Evolutionary conservation across 2,329 filamentous ascomycete genomes (phyloP), one percentile per base, ranked within the genome.

Genomic region (Fonsecaea pugnacius): DNA sequence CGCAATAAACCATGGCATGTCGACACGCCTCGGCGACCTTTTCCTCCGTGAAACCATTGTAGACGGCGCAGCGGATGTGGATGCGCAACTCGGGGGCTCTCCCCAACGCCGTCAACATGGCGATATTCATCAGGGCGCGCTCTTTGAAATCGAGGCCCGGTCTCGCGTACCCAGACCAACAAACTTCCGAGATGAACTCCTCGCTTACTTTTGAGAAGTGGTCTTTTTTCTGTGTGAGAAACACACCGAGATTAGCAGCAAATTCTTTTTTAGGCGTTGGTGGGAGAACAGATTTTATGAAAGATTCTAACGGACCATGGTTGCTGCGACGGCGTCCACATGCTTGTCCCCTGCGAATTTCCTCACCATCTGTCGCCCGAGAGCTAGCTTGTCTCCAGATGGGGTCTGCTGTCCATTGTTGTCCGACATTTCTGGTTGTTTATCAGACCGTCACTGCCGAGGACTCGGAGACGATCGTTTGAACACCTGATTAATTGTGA

Each of bases 81-180:
- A 85, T 80, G 0, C 79, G 86, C 62, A 89, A 76, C 72, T 89
- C 87, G 0, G 83, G 81, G 2, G 77, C 78, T 4, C 84, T 78
- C 69, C 88, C 88, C 65, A 87, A 78, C 2, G 85, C 85, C 72
- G 83, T 84, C 55, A 89, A 77, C 83, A 89, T 87, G 56, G 83
- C 85, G 54, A 89, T 84, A 72, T 88, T 88, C 62, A 89, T 76
- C 58, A 89, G 77, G 57, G 81, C 84, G 51, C 87, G 81, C 69
- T 85, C 82, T 72, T 87, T 86, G 65, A 82, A 80, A 35, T 84
- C 81, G 7, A 89, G 80, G 0, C 86, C 87, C 0, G 85, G 85
- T 7, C 87, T 82, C 4, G 84, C 83, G 86, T 86, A 89, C 18
- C 83, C 81, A 16, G 86, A 86, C 87, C 86, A 89, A 76, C 83